Percentiles rank a stretch among this genome's conserved stretches.
phyloP scores from a whole-genome alignment of 1,284 basidiomycete species.

The Papiliotrema flavescens region DNA sequence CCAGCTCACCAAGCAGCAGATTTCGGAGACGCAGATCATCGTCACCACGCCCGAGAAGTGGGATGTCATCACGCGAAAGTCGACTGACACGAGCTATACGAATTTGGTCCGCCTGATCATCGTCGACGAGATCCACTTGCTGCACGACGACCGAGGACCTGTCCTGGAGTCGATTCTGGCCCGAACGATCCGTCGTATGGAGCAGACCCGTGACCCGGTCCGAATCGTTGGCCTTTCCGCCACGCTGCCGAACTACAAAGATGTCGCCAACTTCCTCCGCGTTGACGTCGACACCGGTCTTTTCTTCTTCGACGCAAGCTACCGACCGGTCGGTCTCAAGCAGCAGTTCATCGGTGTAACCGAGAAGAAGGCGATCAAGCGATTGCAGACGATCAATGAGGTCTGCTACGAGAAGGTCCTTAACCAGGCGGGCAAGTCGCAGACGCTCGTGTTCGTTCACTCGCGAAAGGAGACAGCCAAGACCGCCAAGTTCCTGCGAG shows the following conservation, averaged over 20 bases:
- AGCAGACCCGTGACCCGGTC: slow-evolving; percentile 88
- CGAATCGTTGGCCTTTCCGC: slow-evolving; percentile 94
- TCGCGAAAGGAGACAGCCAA: slow-evolving; percentile 98
- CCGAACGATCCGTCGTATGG: slow-evolving; percentile 89
- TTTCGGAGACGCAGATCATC: slow-evolving; percentile 95
- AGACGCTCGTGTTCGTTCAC: slow-evolving; percentile 91
- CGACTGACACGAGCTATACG: slow-evolving; percentile 93
- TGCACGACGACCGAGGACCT: slow-evolving; percentile 98
- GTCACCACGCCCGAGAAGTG: slow-evolving; percentile 99
- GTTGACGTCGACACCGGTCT: slow-evolving; percentile 89
- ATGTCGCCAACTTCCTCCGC: slow-evolving; percentile 96
- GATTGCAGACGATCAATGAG: slow-evolving; percentile 97
- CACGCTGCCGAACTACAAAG: slow-evolving; percentile 95
- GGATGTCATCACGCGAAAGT: slow-evolving; percentile 99
- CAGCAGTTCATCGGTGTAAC: slow-evolving; percentile 98
- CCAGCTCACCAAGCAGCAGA: slow-evolving; percentile 98
- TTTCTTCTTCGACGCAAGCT: slow-evolving; percentile 95
- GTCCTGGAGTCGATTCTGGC: slow-evolving; percentile 92
- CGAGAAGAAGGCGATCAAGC: slow-evolving; percentile 99
- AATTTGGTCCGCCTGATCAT: slow-evolving; percentile 96
- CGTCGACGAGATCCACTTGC: slow-evolving; percentile 95
- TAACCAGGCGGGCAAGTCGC: slow-evolving; percentile 77
- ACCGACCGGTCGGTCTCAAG: slow-evolving; percentile 89
- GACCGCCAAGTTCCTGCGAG: slow-evolving; percentile 90
- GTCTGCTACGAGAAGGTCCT: slow-evolving; percentile 99